A percentile compares a stretch with the other conserved stretches of the same genome.
Evolutionary conservation across 2,329 filamentous ascomycete genomes (phyloP).

Genomic region (Dryadomyces quercivorus): DNA sequence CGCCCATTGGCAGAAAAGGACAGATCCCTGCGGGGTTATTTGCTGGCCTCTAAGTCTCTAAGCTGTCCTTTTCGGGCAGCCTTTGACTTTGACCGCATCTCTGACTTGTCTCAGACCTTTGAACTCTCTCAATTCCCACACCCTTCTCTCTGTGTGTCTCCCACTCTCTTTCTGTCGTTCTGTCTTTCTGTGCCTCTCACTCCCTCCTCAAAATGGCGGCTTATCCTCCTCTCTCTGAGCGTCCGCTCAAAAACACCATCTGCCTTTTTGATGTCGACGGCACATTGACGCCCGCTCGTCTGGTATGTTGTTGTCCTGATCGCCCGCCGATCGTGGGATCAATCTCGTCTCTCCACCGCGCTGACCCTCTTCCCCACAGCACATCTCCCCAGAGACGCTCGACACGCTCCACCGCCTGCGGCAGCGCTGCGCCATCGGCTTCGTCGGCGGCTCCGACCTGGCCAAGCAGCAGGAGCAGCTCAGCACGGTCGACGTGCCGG

Average conservation of each 20-base stretch:
- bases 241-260: slow-evolving; percentile 86
- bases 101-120: background rate
- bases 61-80: background rate
- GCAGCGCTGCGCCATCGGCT: slow-evolving; percentile 79
- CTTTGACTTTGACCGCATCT: background rate
- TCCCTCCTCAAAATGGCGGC: slow-evolving; percentile 16
- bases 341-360: slow-evolving; percentile 1
- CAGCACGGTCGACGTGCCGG: slow-evolving; percentile 52
- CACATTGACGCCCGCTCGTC: slow-evolving; percentile 74
- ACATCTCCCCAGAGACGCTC: slow-evolving; percentile 70
- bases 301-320: slow-evolving; percentile 31
- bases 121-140: too few relatives aligned
- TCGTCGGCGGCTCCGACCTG: slow-evolving; percentile 85
- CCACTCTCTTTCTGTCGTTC: too few relatives aligned
- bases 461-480: slow-evolving; percentile 94
- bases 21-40: background rate
- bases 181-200: background rate
- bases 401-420: slow-evolving; percentile 66
- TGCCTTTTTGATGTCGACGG: slow-evolving; percentile 93
- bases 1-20: background rate
- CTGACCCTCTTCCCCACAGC: slow-evolving; percentile 26
- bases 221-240: slow-evolving; percentile 67
- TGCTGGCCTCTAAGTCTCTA: background rate
- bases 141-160: too few relatives aligned
- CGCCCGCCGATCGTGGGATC: too few relatives aligned